phyloP scores from a whole-genome alignment of 2,329 filamentous ascomycete genomes.

The Claviceps spartinae region DNA sequence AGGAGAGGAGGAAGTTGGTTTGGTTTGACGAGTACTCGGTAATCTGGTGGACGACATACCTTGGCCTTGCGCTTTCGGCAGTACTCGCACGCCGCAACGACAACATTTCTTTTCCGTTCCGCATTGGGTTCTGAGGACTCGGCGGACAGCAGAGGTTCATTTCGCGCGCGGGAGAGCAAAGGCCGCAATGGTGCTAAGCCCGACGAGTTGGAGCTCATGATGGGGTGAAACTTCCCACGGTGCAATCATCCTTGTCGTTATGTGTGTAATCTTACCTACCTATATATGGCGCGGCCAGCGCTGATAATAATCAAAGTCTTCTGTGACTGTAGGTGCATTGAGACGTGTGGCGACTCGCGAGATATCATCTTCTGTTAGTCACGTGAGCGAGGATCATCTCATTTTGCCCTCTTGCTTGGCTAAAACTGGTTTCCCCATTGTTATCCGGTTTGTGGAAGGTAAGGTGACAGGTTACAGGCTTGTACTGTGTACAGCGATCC shows the following conservation, averaged over 20 bases:
- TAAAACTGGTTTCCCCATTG: not conserved
- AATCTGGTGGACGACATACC: not conserved
- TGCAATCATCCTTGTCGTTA: not conserved
- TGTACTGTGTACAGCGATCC: too few relatives aligned
- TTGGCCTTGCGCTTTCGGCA: conserved; percentile 1
- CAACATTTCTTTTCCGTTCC: not conserved
- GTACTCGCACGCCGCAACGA: not conserved
- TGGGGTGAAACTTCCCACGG: not conserved
- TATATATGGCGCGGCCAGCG: not conserved
- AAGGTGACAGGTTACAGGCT: not conserved
- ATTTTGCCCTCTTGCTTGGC: not conserved
- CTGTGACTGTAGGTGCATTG: not conserved
- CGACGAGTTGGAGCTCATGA: not conserved
- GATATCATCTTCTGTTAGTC: not conserved
- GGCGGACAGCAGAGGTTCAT: not conserved
- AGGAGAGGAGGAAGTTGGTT: not conserved
- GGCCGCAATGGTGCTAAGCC: not conserved
- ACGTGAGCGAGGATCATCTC: not conserved
- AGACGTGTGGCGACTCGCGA: not conserved
- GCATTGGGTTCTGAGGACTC: not conserved
- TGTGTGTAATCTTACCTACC: not conserved
- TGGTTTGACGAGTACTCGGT: not conserved
- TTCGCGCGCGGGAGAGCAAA: not conserved
- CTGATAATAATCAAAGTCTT: not conserved
- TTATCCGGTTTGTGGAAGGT: not conserved